Evolutionary conservation across 148 eudicot genomes (phyloP), one percentile per base, ranked within the genome.

Genomic region (Cornus controversa): DNA sequence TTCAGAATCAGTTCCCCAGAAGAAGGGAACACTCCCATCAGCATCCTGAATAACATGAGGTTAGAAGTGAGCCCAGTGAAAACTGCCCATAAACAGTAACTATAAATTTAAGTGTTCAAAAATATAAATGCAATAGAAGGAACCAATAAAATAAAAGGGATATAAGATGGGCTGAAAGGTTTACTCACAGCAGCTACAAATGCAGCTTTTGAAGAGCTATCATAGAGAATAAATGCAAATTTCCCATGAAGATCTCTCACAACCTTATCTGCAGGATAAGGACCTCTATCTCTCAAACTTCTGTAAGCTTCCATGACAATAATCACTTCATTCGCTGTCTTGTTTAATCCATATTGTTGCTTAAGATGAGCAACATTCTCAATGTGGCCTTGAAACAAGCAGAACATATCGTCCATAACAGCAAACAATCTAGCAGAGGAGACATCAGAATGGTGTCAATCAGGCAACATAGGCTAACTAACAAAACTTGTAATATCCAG

Each of bases 1-100:
- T 75, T 96, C 97, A 65, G 93, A 84, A 84, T 93, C 98, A 27
- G 93, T 83, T 65, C 99, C 99, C 99, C 99, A 96, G 86, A 85
- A 96, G 81, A 93, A 93, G 28, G 99, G 97, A 34, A 96, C 91
- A 86, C 90, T 87, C 60, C 93, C 99, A 83, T 90, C 98, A 85
- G 86, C 85, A 88, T 95, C 99, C 99, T 93, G 78, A 81, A 79
- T 78, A 47, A 24, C 10, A 80, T 2, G 23, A 75, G 25, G 14
- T 54, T 16, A 54, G 22, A 70, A 70, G 31, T 37, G 72, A 60
- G 24, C 2, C 16, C 4, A 13, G 24, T 14, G 70, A 37, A 74
- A 69, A 63, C 18, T 47, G 26, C 14, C 23, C 58, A 0, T 36
- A 42, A 40, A 15, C 31, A 58, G 31, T 60, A 24, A 20, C 16